Evolutionary conservation across 257 asterid genomes (phyloP), one percentile per base, ranked within the genome.

Genomic region (Ehretia macrophylla): DNA sequence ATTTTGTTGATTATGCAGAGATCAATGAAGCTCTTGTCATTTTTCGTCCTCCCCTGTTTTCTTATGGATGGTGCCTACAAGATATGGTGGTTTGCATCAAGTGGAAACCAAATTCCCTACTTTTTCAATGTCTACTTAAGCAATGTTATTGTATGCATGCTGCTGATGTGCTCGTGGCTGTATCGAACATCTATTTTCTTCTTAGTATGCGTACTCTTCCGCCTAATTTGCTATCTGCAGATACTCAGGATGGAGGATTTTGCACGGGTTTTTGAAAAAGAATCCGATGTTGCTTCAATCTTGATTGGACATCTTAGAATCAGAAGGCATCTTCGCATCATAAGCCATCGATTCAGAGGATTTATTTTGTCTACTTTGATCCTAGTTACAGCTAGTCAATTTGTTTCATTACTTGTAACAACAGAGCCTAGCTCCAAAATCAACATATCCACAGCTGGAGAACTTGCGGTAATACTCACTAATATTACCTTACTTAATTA

Each of bases 71-170:
- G 86, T 61, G 79, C 35, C 12, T 86, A 88, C 83, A 88, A 88
- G 71, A 84, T 88, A 62, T 92, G 99, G 99, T 92, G 99, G 99
- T 84, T 92, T 66, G 69, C 77, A 69, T 84, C 99, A 0, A 85
- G 86, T n/a, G 97, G 96, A 52, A 70, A 74, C 39, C 90, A 86
- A 62, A 88, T 92, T 39, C 99, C 99, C 11, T 86, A 86, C 62
- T 18, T 89, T n/a, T 81, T 72, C 77, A 88, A 88, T 69, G 72
- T 71, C 19, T 63, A 64, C 68, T 45, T 81, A 60, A 88, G 96
- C 85, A 79, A 84, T 57, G 49, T 42, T 18, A 17, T 83, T 0
- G 70, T 80, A 10, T 92, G 99, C 81, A 53, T 80, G 55, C 77
- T 92, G 22, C 47, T 92, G 53, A 21, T 86, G 75, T 75, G 80